Percentiles rank a stretch among this genome's conserved stretches.
phyloP scores from a whole-genome alignment of 75 land plant genomes.

The Pinus taeda region DNA sequence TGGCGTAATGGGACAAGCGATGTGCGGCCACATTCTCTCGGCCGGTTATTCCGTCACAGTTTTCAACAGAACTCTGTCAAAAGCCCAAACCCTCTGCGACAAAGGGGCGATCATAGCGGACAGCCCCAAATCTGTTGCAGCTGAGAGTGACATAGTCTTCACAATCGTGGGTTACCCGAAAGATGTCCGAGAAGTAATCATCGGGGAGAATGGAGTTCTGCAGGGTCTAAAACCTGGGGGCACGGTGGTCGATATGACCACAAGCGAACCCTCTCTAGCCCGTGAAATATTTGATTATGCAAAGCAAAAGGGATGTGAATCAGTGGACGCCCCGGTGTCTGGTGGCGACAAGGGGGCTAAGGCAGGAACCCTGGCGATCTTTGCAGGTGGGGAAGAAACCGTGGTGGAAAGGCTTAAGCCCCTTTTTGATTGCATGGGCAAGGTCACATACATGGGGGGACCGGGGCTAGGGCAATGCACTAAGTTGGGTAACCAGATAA shows the following conservation, averaged over 20 bases:
- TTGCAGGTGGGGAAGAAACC: slow-evolving; percentile 72
- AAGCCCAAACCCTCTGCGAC: slow-evolving; percentile 60
- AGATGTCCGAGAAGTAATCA: slow-evolving; percentile 66
- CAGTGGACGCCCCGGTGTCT: slow-evolving; percentile 74
- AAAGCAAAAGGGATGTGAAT: slow-evolving; percentile 12
- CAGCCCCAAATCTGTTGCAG: slow-evolving; percentile 55
- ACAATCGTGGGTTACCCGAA: slow-evolving; percentile 78
- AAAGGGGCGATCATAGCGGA: slow-evolving; percentile 45
- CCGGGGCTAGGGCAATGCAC: slow-evolving; percentile 72
- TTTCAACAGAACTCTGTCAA: slow-evolving; percentile 69
- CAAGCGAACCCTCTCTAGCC: slow-evolving; percentile 76
- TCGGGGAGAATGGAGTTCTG: slow-evolving; percentile 39
- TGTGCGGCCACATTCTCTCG: slow-evolving; percentile 60
- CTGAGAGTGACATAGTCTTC: slow-evolving; percentile 66
- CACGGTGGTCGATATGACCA: slow-evolving; percentile 79
- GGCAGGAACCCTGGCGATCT: slow-evolving; percentile 56
- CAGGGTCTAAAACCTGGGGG: slow-evolving; percentile 56
- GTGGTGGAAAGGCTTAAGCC: slow-evolving; percentile 41
- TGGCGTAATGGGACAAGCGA: slow-evolving; percentile 82
- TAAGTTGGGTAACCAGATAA: slow-evolving; percentile 78
- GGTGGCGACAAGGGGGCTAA: slow-evolving; percentile 59
- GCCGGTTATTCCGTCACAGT: slow-evolving; percentile 71
- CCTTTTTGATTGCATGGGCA: slow-evolving; percentile 63
- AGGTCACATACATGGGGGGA: slow-evolving; percentile 77
- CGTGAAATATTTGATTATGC: slow-evolving; percentile 48